A percentile compares a stretch with the other conserved stretches of the same genome.
phyloP scores from a whole-genome alignment of 192 early-diverging fungal species.

The Phlyctochytrium bullatum region DNA sequence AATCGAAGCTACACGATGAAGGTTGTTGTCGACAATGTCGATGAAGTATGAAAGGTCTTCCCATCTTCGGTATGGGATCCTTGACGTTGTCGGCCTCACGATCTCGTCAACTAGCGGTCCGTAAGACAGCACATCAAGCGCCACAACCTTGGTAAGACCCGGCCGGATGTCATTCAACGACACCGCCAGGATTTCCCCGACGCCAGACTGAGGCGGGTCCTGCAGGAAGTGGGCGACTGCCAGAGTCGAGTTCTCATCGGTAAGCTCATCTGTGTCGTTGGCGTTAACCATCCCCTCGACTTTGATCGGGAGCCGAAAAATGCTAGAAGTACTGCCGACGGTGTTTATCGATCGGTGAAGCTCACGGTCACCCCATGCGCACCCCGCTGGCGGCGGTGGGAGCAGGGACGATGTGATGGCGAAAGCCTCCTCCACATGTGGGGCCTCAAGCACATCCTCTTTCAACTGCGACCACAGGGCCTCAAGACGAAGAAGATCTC shows the following conservation, averaged over 20 bases:
- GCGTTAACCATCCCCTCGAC: not conserved
- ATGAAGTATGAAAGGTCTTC: not conserved
- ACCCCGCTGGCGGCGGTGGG: not conserved
- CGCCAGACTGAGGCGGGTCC: not conserved
- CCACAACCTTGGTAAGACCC: not conserved
- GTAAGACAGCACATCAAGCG: not conserved
- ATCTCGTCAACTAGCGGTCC: not conserved
- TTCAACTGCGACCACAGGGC: not conserved
- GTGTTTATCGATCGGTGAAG: not conserved
- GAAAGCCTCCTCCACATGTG: not conserved
- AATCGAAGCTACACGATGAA: not conserved
- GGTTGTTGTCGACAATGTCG: not conserved
- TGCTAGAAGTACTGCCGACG: not conserved
- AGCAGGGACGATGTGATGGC: not conserved
- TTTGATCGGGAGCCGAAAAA: not conserved
- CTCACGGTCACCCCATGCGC: not conserved
- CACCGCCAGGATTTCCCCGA: not conserved
- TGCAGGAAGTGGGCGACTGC: not conserved
- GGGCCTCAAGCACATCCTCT: not conserved
- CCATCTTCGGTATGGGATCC: not conserved
- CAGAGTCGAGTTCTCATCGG: not conserved
- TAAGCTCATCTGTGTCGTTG: not conserved
- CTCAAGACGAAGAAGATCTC: not conserved
- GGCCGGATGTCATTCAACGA: not conserved
- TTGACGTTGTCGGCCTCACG: not conserved